Evolutionary conservation across 306 rosid genomes (phyloP), one percentile per base, ranked within the genome.

Genomic region (Vachellia pachyceras): DNA sequence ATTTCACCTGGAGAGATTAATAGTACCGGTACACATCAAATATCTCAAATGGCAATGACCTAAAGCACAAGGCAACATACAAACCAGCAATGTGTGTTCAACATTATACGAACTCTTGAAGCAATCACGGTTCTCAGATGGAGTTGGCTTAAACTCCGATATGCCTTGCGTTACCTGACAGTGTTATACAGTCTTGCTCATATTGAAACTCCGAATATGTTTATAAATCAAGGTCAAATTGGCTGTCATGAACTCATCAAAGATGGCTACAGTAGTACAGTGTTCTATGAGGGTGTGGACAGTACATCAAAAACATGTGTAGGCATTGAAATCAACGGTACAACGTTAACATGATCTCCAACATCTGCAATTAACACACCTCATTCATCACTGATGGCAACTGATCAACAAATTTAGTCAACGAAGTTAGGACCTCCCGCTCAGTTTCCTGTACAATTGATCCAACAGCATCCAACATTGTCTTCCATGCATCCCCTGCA

Each of bases 111-210:
- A 90, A 74, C 78, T 67, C 84, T 86, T 90, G 82, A 88, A 89
- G 81, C 84, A 85, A 33, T 86, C 92, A 33, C 94, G 96, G 73
- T 95, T 95, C 78, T 93, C 97, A 0, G 91, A 81, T 67, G 99
- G 99, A 3, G 93, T 90, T 66, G 99, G 99, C 88, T 79, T 95
- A 91, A 95, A 95, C 88, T 95, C 99, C 5, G 93, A 95, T 65
- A 89, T 87, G 87, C 99, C 99, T 84, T 91, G 87, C 4, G 96
- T 84, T 65, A 95, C 91, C 97, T 95, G 88, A 75, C 52, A 83
- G 46, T 82, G 35, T 69, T 7, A 74, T 13, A 82, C 39, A 29
- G 35, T 33, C 80, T 23, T 52, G 41, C 77, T 77, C 82, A 49
- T 37, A 70, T 61, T 69, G 6, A 54, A 68, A 22, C 61, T 33